Evolutionary conservation across 768 basidiomycete species (phyloP), one percentile per base, ranked within the genome.

Genomic region (Antrodiella citrinella): DNA sequence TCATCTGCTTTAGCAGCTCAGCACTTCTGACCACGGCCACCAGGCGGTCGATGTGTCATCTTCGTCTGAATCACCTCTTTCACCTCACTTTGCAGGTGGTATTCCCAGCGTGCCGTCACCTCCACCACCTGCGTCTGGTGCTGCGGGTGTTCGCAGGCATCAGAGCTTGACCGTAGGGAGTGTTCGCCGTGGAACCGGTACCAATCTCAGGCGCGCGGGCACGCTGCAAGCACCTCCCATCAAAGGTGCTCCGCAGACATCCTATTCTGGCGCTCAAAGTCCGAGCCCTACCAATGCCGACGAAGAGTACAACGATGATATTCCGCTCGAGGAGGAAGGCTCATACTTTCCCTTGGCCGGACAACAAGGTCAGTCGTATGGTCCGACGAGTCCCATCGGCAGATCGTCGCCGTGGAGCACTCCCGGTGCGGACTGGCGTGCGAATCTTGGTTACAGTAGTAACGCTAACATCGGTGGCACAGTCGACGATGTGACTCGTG

Each of bases 401-500:
- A 75, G 82, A 18, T 73, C 73, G 21, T 82, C 83, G 20, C 81
- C 84, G 1, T 90, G 88, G 88, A 67, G 63, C 45, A 68, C 74
- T 5, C 69, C 77, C 13, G 73, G 66, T 24, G 73, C 72, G 51
- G 84, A 85, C 50, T 86, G 86, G 85, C 77, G 77, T 45, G 55
- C 69, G 19, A 65, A 70, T 4, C 62, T 68, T 40, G 70, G 63
- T 41, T 61, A 67, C 4, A 58, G 50, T 26, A 56, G 56, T 42
- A 65, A 55, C 52, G 57, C 53, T 4, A 51, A 63, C 47, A 70
- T 59, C 53, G 54, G 51, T 1, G 55, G 65, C 10, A 69, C 71
- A 43, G 77, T 90, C 51, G 89, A 91, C 55, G 88, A 91, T 49
- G 81, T 91, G 13, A 78, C 84, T 56, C 79, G 81, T 39, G 89